phyloP scores from a whole-genome alignment of 208 protist genomes.

The Wallacemonas rigidus region DNA sequence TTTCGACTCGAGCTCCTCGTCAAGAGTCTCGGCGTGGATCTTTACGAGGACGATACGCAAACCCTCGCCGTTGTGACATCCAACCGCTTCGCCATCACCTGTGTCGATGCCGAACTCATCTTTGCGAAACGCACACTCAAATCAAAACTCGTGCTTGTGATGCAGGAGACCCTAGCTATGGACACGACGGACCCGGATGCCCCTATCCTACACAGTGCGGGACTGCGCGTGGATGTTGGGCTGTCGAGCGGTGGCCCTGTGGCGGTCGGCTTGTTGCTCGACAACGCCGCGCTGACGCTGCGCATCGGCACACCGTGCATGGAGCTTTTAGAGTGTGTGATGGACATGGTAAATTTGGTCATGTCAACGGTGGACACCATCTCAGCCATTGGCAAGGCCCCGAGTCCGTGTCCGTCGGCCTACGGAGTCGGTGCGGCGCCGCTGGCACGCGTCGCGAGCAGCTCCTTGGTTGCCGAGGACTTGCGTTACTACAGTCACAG shows the following conservation, averaged over 20 bases:
- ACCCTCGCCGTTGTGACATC: slow-evolving; percentile 31
- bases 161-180: slow-evolving; percentile 51
- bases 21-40: slow-evolving; percentile 57
- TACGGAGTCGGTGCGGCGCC: no score
- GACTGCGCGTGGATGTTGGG: slow-evolving; percentile 42
- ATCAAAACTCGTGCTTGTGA: slow-evolving; percentile 50
- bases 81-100: slow-evolving; percentile 61
- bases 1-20: slow-evolving; percentile 69
- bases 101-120: slow-evolving; percentile 53
- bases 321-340: slow-evolving; percentile 72
- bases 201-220: slow-evolving; percentile 46
- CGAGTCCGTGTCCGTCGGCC: neutral
- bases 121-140: slow-evolving; percentile 50
- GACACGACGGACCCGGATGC: slow-evolving; percentile 41
- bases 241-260: slow-evolving; percentile 37
- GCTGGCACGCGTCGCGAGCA: no score
- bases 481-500: no score
- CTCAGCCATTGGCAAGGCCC: neutral
- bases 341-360: slow-evolving; percentile 79
- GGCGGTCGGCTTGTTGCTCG: slow-evolving; percentile 39
- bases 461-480: no score
- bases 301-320: slow-evolving; percentile 75
- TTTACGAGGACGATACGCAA: slow-evolving; percentile 64
- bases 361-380: slow-evolving; percentile 36
- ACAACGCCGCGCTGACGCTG: slow-evolving; percentile 36